These are phyloP conservation scores for Ganoderma resinaceum DNA, from an alignment of 1,284 basidiomycete species.

Conservation along the genomic window DNA sequence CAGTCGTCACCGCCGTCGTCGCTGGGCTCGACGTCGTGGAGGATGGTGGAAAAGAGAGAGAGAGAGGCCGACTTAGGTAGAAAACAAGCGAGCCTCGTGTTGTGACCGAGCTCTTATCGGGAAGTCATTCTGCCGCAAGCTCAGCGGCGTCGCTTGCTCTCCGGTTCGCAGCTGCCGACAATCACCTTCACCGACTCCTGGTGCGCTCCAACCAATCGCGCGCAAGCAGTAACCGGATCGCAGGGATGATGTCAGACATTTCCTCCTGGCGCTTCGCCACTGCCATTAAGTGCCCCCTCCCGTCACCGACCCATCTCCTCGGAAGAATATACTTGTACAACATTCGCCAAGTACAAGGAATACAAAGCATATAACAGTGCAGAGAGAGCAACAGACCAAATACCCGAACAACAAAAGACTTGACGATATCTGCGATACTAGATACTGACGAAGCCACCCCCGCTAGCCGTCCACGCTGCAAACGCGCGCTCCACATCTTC, in stretches of 20 bases:
- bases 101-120: constrained; percentile 36
- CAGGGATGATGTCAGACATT: constrained; percentile 28
- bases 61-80: constrained; percentile 25
- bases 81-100: constrained; percentile 33
- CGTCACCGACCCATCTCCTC: neutral
- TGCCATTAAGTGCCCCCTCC: neutral
- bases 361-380: constrained; percentile 3
- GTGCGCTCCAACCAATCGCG: neutral
- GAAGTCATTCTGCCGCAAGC: constrained; percentile 22
- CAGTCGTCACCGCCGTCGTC: constrained; percentile 39
- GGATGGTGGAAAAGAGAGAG: constrained; percentile 39
- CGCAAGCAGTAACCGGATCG: neutral
- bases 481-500: neutral
- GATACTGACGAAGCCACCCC: neutral
- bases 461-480: neutral
- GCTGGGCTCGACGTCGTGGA: constrained; percentile 39
- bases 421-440: neutral
- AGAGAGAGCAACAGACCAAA: constrained; percentile 1
- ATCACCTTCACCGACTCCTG: neutral
- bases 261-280: neutral
- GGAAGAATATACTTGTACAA: neutral
- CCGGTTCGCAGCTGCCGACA: constrained; percentile 25
- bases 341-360: neutral
- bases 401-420: neutral
- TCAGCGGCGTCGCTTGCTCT: constrained; percentile 29